Evolutionary conservation across 164 flowering plant genomes (phyloP).

Genomic region (Echeveria elegans): DNA sequence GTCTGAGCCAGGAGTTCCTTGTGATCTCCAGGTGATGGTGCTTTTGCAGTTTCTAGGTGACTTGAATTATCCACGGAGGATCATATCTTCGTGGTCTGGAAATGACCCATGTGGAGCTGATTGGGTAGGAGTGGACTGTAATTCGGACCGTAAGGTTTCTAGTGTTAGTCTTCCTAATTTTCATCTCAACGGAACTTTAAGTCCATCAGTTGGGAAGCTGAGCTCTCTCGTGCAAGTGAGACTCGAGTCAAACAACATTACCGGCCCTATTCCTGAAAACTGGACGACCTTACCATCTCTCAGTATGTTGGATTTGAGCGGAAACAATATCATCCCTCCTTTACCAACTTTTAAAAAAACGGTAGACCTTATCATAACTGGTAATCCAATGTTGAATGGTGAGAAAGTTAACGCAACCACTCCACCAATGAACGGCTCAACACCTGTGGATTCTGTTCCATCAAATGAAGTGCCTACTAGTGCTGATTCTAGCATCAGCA

Average conservation of each 20-base stretch:
- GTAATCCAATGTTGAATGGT: constrained; percentile 31
- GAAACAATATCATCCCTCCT: constrained; percentile 51
- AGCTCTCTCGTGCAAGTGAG: constrained; percentile 30
- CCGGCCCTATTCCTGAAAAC: constrained; percentile 43
- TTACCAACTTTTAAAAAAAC: constrained; percentile 30
- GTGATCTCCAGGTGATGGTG: constrained; percentile 51
- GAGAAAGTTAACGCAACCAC: constrained; percentile 14
- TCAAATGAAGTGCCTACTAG: constrained; percentile 14
- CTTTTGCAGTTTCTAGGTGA: constrained; percentile 49
- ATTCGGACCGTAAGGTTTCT: constrained; percentile 20
- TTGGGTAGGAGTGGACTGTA: constrained; percentile 55
- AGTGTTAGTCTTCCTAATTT: constrained; percentile 32
- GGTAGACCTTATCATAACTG: constrained; percentile 27
- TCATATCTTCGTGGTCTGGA: constrained; percentile 49
- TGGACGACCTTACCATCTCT: constrained; percentile 49
- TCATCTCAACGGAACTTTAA: constrained; percentile 50
- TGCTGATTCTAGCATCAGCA: constrained; percentile 13
- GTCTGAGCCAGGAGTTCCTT: constrained; percentile 27
- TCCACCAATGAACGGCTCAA: constrained; percentile 12
- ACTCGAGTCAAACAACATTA: constrained; percentile 36
- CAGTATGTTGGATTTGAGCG: constrained; percentile 41
- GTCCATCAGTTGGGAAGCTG: constrained; percentile 47
- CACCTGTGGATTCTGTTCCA: constrained; percentile 15
- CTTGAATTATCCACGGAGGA: constrained; percentile 39
- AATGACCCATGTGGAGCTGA: constrained; percentile 46